Conservation (phyloP, 345 rosid species). For the Linum lewisii region DNA sequence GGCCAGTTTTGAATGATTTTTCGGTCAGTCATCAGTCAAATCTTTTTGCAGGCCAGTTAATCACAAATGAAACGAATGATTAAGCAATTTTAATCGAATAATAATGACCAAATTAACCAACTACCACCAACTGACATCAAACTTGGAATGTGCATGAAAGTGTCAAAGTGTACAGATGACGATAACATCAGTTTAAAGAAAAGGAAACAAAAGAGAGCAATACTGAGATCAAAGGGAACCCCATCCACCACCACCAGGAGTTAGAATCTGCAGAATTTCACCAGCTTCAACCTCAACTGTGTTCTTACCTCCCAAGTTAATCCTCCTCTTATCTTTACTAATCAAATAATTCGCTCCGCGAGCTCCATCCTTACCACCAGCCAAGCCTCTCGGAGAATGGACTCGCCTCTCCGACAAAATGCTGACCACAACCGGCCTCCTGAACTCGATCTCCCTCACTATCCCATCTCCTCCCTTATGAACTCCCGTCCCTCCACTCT, state of each 20-base stretch:
- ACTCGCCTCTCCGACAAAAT: conserved; percentile 97
- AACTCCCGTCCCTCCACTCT: conserved; percentile 73
- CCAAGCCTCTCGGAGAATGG: conserved; percentile 75
- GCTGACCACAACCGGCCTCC: conserved; percentile 67
- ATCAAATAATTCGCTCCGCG: conserved; percentile 76
- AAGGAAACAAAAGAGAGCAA: conserved; percentile 11
- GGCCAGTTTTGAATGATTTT: too few species aligned
- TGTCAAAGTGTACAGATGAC: too few species aligned
- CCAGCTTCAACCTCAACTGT: conserved; percentile 67
- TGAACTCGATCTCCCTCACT: conserved; percentile 84
- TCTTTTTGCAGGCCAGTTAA: too few species aligned
- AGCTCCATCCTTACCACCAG: conserved; percentile 70
- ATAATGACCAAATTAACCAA: too few species aligned
- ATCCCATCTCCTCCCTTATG: conserved; percentile 81
- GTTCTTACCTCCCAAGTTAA: conserved; percentile 87
- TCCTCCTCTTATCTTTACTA: conserved; percentile 45
- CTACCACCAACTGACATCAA: too few species aligned
- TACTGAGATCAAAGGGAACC: conserved; percentile 27
- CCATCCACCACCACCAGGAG: conserved; percentile 93
- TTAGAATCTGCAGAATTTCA: conserved; percentile 71
- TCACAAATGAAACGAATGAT: too few species aligned
- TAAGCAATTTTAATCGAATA: too few species aligned
- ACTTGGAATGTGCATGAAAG: too few species aligned
- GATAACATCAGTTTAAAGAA: too few species aligned
- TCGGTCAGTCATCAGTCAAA: too few species aligned